Percentiles rank a stretch among this genome's conserved stretches.
phyloP scores from a whole-genome alignment of 148 eudicot species.

The Cornus suecica region DNA sequence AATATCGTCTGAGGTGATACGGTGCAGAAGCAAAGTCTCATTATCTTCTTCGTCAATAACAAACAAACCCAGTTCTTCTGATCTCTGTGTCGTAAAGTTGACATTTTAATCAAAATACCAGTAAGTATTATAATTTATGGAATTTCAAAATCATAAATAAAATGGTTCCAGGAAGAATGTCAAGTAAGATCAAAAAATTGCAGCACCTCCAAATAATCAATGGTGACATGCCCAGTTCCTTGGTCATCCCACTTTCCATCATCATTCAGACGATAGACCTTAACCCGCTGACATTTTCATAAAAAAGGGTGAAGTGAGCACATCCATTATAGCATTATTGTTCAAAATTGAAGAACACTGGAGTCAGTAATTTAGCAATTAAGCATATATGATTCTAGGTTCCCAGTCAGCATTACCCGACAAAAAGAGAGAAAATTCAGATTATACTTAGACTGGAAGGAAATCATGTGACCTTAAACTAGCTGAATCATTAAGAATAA shows the following conservation, averaged over 20 bases:
- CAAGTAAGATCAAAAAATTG: conserved; percentile 3
- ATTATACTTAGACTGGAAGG: too few relatives aligned
- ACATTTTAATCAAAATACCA: neutral
- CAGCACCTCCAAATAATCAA: conserved; percentile 89
- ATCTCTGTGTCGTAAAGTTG: conserved; percentile 48
- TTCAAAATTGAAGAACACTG: neutral
- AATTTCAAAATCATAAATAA: neutral
- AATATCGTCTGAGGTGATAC: conserved; percentile 76
- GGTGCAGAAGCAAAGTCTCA: conserved; percentile 79
- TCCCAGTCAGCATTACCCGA: neutral
- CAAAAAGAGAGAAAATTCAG: neutral
- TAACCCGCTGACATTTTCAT: conserved; percentile 60
- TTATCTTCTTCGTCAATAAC: conserved; percentile 88
- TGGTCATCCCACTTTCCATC: conserved; percentile 99
- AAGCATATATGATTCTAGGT: neutral
- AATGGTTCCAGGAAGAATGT: neutral
- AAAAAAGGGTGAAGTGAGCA: neutral
- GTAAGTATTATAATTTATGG: neutral
- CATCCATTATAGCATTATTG: neutral
- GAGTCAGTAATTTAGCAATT: neutral
- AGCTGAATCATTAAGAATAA: too few relatives aligned
- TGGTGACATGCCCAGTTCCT: conserved; percentile 92
- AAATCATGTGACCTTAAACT: too few relatives aligned
- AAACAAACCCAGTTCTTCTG: conserved; percentile 76
- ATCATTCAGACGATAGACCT: conserved; percentile 76